Percentiles rank a stretch among this genome's conserved stretches.
phyloP scores from a whole-genome alignment of 148 eudicot genomes.

The Chenopodium quinoa region DNA sequence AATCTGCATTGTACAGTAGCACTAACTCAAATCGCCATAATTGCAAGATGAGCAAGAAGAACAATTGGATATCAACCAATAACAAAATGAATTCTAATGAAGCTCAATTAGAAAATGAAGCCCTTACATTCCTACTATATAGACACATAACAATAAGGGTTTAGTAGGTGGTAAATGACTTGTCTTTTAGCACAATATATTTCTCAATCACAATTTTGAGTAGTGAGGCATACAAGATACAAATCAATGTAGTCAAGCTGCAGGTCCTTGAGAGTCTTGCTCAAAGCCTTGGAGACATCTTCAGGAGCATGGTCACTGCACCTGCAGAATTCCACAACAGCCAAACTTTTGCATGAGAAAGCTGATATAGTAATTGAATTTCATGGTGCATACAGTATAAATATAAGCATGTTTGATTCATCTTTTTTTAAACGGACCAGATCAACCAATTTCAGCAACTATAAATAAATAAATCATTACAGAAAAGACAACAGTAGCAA shows the following conservation, averaged over 20 bases:
- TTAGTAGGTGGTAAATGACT: neutral
- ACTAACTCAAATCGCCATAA: neutral
- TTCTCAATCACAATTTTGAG: neutral
- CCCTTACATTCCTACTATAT: no score
- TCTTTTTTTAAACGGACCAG: neutral
- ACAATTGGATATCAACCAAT: neutral
- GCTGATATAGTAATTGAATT: neutral
- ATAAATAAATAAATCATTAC: no score
- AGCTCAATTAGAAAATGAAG: neutral
- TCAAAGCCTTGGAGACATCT: constrained; percentile 52
- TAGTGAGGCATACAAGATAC: constrained; percentile 42
- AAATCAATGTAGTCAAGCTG: constrained; percentile 56
- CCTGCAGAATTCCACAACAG: constrained; percentile 32
- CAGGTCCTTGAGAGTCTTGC: constrained; percentile 43
- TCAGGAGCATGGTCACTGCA: constrained; percentile 48
- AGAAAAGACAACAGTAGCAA: neutral
- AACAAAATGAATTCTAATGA: neutral
- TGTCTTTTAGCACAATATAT: no score
- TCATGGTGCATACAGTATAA: neutral
- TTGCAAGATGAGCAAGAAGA: neutral
- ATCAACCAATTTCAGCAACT: no score
- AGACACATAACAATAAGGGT: no score
- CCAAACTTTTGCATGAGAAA: neutral
- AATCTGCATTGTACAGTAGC: constrained; percentile 31
- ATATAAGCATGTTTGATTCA: neutral